Base-by-base conservation (phyloP, 345 rosid genomes). In the Gossypium anomalum region DNA sequence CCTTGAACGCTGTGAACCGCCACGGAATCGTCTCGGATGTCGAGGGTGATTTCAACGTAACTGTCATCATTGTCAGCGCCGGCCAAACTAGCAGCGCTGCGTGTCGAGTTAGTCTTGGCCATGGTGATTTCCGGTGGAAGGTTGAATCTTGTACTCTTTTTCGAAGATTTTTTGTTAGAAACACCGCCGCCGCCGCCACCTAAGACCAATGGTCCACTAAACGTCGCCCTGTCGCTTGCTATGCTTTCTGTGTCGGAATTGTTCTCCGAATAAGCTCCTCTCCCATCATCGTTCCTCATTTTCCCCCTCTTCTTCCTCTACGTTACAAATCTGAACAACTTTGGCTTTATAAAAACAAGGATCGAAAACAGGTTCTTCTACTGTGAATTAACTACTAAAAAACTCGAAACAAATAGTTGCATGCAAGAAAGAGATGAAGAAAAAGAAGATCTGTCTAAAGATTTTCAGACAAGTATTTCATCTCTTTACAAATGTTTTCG, bases 1-100 rank as follows among this genome's bases (percentile, higher is more conserved):
- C 86, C 81, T 17, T 93, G 91, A 55, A 93, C 97, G 70, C 98
- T 92, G 80, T 93, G 98, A n/a, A 93, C 97, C 10, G 91, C 97
- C 2, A 93, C 97, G 0, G 95, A 85, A 47, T 91, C 97, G 64
- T 91, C 93, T 34, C 87, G 82, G 55, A 93, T 89, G 79, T 92
- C 97, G 6, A 92, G 83, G 41, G 98, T 93, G 78, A 93, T 90
- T 84, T 93, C 98, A 1, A 92, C 98, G 71, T 87, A 93, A 12
- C 85, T 85, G 5, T 85, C 79, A 27, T 69, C 55, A 16, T 69
- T 55, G 13, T 7, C 73, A 16, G 73, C 16, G 29, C 62, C 62
- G 58, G 58, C 15, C 34, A 12, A 14, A 76, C 71, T 9, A 29
- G 58, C 65, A 14, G 17, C 75, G 70, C 72, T 79, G 29, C 75